Base-by-base conservation (phyloP, 2,329 filamentous ascomycete genomes). In the Sporothrix luriei region DNA sequence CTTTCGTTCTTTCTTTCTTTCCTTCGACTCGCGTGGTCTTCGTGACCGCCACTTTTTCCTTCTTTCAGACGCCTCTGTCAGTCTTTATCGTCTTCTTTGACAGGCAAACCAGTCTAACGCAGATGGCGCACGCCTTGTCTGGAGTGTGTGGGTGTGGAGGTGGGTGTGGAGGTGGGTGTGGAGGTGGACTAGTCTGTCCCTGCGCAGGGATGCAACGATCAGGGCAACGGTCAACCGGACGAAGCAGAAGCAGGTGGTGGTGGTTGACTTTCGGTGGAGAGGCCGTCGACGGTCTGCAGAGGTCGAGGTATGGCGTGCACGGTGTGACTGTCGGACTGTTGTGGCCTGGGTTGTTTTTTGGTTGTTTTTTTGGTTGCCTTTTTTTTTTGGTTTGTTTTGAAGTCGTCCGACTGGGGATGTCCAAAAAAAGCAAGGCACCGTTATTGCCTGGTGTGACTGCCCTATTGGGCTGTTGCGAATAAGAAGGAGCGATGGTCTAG, bases 191-290 rank as follows among this genome's bases (percentile, higher is more conserved):
- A 62, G 57, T 38, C 57, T 11, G 21, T n/a, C 38, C 38, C 57
- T 62, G 57, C 57, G 21, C 57, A 62, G 57, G 57, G 57, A 62
- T 62, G 38, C 19, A 43, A 46, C 57, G 57, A 62, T 62, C 57
- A 62, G 57, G 38, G 38, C 38, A 62, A 40, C 13, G 38, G 11
- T 21, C 46, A 16, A 38, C 19, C 19, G 6, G 6, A 11, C 14
- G 19, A 10, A 5, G 16, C 24, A 43, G 29, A 9, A 7, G 29
- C n/a, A 33, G 19, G 57, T 16, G 38, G n/a, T 46, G 9, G 46
- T 38, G 38, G 21, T 62, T n/a, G 57, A 43, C 26, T 29, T 57
- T 19, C 57, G 57, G 57, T 46, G 38, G 57, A 2, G 38, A 46
- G 38, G 40, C 38, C 38, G 21, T 61, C 43, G 38, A 26, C 21